phyloP scores from a whole-genome alignment of 371 early-diverging fungal species.

The Syncephalis plumigaleata region DNA sequence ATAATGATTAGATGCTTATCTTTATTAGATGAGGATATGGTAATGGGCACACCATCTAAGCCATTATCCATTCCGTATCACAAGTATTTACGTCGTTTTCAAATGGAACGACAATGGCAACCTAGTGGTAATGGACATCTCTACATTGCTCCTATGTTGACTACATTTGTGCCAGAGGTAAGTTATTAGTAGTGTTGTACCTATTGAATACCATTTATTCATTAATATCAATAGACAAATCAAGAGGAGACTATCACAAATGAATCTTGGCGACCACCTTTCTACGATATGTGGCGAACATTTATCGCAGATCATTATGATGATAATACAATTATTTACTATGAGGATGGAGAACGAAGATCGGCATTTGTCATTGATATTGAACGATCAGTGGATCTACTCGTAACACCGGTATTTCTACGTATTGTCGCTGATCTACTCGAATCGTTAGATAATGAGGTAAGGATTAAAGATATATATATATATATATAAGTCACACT shows the following conservation, averaged over 20 bases:
- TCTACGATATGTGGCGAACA: conserved; percentile 6
- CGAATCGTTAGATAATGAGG: conserved; percentile 43
- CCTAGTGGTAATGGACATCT: too few relatives aligned
- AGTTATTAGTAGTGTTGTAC: too few relatives aligned
- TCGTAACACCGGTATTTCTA: conserved; percentile 54
- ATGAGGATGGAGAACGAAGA: conserved; percentile 9
- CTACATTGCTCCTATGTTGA: too few relatives aligned
- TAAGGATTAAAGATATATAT: conserved; percentile 9
- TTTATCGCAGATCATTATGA: conserved; percentile 2
- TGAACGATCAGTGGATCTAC: conserved; percentile 7
- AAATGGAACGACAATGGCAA: background rate
- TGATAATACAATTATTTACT: background rate
- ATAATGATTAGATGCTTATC: too few relatives aligned
- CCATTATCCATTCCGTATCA: background rate
- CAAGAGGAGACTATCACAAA: too few relatives aligned
- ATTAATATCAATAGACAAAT: too few relatives aligned
- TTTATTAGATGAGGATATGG: too few relatives aligned
- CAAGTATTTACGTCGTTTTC: background rate
- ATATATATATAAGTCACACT: background rate
- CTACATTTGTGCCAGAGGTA: too few relatives aligned
- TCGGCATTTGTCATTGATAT: conserved; percentile 8
- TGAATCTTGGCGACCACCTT: conserved; percentile 5
- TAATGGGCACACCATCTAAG: background rate
- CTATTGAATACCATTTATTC: too few relatives aligned
- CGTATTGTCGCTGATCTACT: conserved; percentile 52